Percentiles rank a stretch among this genome's conserved stretches.
These are phyloP conservation scores for Gossypium gossypioides DNA, from an alignment of 441 rosid genomes.

Conservation along the genomic window DNA sequence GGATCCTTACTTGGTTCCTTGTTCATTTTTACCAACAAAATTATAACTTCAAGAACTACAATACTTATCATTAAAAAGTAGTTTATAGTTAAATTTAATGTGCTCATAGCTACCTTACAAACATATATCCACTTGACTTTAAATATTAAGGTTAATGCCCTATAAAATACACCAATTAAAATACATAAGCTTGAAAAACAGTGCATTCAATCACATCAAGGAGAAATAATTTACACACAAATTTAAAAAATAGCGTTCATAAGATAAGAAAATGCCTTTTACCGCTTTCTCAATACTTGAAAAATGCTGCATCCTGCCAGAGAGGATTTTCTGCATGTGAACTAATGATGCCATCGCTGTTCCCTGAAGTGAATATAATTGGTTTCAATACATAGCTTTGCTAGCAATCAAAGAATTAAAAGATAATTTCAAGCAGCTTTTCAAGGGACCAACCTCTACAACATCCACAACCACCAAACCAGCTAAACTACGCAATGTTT, in stretches of 20 bases:
- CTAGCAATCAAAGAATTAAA: constrained; percentile 13
- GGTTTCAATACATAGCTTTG: constrained; percentile 10
- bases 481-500: constrained; percentile 54
- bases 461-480: constrained; percentile 82
- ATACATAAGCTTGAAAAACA: background rate
- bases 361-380: constrained; percentile 45
- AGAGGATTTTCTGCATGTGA: constrained; percentile 88
- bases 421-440: constrained; percentile 4
- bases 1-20: background rate
- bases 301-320: constrained; percentile 84
- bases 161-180: background rate
- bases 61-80: background rate
- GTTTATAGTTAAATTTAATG: background rate
- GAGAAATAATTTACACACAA: background rate
- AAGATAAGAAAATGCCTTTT: constrained; percentile 13
- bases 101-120: background rate
- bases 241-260: background rate
- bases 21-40: background rate
- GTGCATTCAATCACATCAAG: background rate
- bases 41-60: background rate
- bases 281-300: constrained; percentile 83
- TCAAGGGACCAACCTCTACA: constrained; percentile 59
- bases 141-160: background rate
- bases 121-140: background rate
- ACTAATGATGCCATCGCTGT: constrained; percentile 86